Conservation (phyloP, 176 grass and related monocot genomes). For the Cocos nucifera region DNA sequence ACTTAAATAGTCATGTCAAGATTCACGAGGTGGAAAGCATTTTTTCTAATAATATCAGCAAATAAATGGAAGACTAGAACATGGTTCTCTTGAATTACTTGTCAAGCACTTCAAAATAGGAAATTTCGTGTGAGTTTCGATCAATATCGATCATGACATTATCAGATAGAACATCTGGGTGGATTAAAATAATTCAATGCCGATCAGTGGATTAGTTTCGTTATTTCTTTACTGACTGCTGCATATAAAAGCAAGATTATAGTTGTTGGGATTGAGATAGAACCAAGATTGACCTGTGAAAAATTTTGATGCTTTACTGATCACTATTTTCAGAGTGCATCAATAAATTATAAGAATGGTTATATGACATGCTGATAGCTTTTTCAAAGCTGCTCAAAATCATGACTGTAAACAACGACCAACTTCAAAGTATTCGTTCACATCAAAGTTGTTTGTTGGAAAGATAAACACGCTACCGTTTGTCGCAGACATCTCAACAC, state of each 20-base stretch:
- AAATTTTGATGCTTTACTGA: conserved; percentile 31
- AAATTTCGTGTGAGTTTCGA: conserved; percentile 28
- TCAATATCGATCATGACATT: conserved; percentile 27
- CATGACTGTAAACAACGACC: conserved; percentile 27
- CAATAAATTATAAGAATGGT: too few relatives aligned
- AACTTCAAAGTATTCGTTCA: conserved; percentile 35
- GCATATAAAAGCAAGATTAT: conserved; percentile 7
- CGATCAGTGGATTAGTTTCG: conserved; percentile 5
- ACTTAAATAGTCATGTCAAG: too few relatives aligned
- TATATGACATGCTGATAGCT: conserved; percentile 19
- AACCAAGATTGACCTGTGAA: conserved; percentile 38
- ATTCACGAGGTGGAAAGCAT: too few relatives aligned
- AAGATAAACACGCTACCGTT: conserved; percentile 44
- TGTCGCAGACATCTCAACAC: conserved; percentile 28
- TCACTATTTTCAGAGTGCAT: conserved; percentile 6
- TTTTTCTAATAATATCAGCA: too few relatives aligned
- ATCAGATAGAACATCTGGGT: conserved; percentile 24
- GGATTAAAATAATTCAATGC: conserved; percentile 18
- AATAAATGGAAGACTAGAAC: too few relatives aligned
- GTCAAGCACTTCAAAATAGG: conserved; percentile 50
- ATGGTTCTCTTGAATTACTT: conserved; percentile 24
- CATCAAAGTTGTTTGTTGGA: conserved; percentile 77
- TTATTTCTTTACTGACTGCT: too few relatives aligned
- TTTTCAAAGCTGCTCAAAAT: conserved; percentile 36
- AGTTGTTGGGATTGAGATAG: conserved; percentile 20